These are phyloP conservation scores for Nectriaceae sp. DNA, from an alignment of 2,329 filamentous ascomycete species.

Conservation along the genomic window DNA sequence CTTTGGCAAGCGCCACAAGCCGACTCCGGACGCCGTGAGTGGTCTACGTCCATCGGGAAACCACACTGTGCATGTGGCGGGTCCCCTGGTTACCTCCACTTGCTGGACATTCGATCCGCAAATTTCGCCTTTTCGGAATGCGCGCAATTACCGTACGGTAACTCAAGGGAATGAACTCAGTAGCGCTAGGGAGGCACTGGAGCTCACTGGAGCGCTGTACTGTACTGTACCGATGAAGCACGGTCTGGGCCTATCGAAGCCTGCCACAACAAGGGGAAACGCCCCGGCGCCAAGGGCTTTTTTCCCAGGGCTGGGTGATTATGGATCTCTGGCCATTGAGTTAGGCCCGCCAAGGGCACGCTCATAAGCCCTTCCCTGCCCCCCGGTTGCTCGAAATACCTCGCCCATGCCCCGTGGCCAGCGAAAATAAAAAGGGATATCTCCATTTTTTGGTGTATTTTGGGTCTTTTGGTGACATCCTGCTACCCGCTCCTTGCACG, in stretches of 20 bases:
- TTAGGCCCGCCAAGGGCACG: constrained; percentile 1
- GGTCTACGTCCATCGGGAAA: no score
- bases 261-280: background rate
- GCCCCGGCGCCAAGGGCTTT: constrained; percentile 4
- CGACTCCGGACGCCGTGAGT: constrained; percentile 18
- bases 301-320: constrained; percentile 14
- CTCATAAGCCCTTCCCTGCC: background rate
- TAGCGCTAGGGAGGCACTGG: no score
- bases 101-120: no score
- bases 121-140: background rate
- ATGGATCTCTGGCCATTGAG: constrained; percentile 1
- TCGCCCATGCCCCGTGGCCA: background rate
- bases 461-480: background rate
- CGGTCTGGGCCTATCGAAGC: background rate
- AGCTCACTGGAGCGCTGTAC: no score
- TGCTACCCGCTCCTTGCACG: constrained; percentile 1
- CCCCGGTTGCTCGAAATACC: background rate
- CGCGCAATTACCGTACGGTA: background rate
- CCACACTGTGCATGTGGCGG: constrained; percentile 13
- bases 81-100: background rate
- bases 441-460: background rate
- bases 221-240: background rate
- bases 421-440: background rate
- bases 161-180: no score
- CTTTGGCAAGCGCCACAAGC: constrained; percentile 24